Evolutionary conservation across 768 basidiomycete species (phyloP).

Genomic region (Naganishia friedmannii): DNA sequence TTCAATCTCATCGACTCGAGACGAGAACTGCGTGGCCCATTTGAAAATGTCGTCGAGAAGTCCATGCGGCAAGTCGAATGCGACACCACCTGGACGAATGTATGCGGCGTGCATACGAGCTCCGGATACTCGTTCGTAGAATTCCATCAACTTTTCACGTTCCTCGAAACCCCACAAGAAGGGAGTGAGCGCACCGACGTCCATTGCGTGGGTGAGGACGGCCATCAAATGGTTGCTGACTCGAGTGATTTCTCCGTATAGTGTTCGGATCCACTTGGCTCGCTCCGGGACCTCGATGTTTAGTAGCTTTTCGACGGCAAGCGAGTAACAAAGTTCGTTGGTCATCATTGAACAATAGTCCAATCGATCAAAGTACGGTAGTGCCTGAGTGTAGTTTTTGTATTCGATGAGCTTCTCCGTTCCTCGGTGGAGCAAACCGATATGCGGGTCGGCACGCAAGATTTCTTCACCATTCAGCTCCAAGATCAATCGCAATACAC

Average conservation of each 20-base stretch:
- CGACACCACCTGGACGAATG: conserved; percentile 94
- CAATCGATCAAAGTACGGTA: conserved; percentile 97
- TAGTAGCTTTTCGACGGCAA: conserved; percentile 95
- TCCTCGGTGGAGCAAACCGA: conserved; percentile 92
- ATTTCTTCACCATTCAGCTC: conserved; percentile 86
- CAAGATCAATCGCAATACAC: conserved; percentile 93
- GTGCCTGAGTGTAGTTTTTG: conserved; percentile 95
- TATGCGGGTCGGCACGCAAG: conserved; percentile 60
- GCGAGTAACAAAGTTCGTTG: conserved; percentile 93
- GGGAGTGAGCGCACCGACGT: conserved; percentile 95
- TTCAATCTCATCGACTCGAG: conserved; percentile 92
- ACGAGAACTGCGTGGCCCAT: conserved; percentile 92
- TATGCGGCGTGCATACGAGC: conserved; percentile 97
- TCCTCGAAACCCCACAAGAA: conserved; percentile 99
- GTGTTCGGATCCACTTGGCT: conserved; percentile 94
- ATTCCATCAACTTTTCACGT: conserved; percentile 99
- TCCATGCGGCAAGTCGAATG: conserved; percentile 96
- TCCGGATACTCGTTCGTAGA: conserved; percentile 98
- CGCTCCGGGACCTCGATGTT: conserved; percentile 96
- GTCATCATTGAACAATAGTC: conserved; percentile 99
- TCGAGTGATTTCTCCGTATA: conserved; percentile 96
- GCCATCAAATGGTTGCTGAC: conserved; percentile 98
- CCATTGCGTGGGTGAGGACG: conserved; percentile 64
- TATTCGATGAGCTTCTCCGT: conserved; percentile 99
- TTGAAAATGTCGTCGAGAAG: conserved; percentile 96